Evolutionary conservation across 352 stramenopile genomes (phyloP).

Genomic region (Vaucheria bursata): DNA sequence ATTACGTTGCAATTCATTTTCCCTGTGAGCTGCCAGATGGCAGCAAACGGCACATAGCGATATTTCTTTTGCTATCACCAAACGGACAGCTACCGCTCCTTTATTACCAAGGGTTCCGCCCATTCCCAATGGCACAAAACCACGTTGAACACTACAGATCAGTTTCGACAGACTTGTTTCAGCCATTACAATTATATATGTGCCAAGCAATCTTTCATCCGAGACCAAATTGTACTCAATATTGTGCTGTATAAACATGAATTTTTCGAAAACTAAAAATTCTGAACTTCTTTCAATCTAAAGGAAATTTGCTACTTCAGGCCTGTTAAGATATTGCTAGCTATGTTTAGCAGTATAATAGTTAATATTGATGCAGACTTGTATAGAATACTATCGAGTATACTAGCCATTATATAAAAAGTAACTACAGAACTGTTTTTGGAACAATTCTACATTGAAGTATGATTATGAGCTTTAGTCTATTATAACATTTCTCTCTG

Average conservation of each 20-base stretch:
- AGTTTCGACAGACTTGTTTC: slow-evolving; percentile 59
- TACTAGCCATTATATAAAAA: too few species aligned
- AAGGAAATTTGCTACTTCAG: too few species aligned
- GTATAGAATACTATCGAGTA: too few species aligned
- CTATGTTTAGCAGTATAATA: too few species aligned
- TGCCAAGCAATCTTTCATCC: slow-evolving; percentile 88
- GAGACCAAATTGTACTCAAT: slow-evolving; percentile 61
- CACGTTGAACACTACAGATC: slow-evolving; percentile 52
- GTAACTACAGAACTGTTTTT: too few species aligned
- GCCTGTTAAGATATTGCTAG: too few species aligned
- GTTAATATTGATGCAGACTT: too few species aligned
- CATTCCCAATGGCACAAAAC: slow-evolving; percentile 86
- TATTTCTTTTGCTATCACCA: slow-evolving; percentile 87
- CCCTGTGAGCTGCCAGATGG: slow-evolving; percentile 95
- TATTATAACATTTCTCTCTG: too few species aligned
- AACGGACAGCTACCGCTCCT: slow-evolving; percentile 82
- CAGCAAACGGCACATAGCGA: slow-evolving; percentile 96
- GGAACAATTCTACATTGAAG: too few species aligned
- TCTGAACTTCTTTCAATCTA: too few species aligned
- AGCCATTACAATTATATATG: slow-evolving; percentile 91
- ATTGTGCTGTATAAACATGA: slow-evolving; percentile 15
- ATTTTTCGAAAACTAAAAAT: too few species aligned
- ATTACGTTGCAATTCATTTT: slow-evolving; percentile 93
- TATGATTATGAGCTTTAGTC: too few species aligned
- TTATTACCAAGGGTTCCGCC: slow-evolving; percentile 99